A percentile compares a stretch with the other conserved stretches of the same genome.
These are phyloP conservation scores for Acrodontium crateriforme DNA, from an alignment of 2,329 filamentous ascomycete genomes.

Conservation along the genomic window DNA sequence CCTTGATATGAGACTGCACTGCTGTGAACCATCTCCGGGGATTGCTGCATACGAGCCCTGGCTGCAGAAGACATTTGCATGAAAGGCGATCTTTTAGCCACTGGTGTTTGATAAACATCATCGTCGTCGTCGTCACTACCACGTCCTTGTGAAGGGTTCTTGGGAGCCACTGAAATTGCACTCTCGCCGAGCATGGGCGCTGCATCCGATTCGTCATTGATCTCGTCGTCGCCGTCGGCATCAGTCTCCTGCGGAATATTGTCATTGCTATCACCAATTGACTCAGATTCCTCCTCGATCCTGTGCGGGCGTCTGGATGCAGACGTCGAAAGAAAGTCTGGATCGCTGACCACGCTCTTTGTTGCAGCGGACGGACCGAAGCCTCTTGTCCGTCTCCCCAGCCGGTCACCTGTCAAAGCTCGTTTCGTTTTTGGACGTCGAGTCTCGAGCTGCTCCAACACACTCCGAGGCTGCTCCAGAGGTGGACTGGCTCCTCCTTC, in stretches of 20 bases:
- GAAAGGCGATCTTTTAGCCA: constrained; percentile 15
- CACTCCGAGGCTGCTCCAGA: constrained; percentile 45
- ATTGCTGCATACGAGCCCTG: constrained; percentile 12
- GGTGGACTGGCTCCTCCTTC: constrained; percentile 42
- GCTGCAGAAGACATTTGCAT: constrained; percentile 15
- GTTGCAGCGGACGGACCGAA: constrained; percentile 38
- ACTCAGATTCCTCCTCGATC: constrained; percentile 33
- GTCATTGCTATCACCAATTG: constrained; percentile 24
- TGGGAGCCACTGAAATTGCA: constrained; percentile 19
- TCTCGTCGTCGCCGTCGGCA: constrained; percentile 82
- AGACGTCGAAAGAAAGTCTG: constrained; percentile 27
- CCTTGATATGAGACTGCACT: constrained; percentile 17
- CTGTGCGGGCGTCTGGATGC: constrained; percentile 26
- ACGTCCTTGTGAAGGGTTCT: constrained; percentile 6
- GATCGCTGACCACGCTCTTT: constrained; percentile 44
- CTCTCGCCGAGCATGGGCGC: constrained; percentile 21
- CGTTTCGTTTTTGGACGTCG: constrained; percentile 39
- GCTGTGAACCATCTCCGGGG: constrained; percentile 15
- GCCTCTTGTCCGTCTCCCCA: constrained; percentile 12
- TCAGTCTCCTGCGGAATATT: constrained; percentile 52
- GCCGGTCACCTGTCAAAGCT: constrained; percentile 29
- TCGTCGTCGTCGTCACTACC: constrained; percentile 21
- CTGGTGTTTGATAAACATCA: constrained; percentile 31
- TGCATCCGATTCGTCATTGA: constrained; percentile 54
- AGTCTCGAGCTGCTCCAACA: constrained; percentile 44